Evolutionary conservation across 2,329 filamentous ascomycete genomes (phyloP).

Genomic region (Neobulgaria alba): DNA sequence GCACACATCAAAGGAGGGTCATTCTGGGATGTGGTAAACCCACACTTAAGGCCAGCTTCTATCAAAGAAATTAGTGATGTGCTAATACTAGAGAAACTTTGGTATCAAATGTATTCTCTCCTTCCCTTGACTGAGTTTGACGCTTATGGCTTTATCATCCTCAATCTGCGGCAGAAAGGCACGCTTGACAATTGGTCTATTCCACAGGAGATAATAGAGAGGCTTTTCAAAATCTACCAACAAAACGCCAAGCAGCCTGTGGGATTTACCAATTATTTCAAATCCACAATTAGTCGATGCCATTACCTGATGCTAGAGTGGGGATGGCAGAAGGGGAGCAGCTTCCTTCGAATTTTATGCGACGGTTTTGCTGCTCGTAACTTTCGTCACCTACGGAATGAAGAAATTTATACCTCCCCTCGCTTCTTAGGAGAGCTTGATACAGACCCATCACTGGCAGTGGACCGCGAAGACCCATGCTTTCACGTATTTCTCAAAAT

Average conservation of each 20-base stretch:
- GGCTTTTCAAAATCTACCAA: constrained; percentile 50
- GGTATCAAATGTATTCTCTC: constrained; percentile 51
- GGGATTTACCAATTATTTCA: constrained; percentile 58
- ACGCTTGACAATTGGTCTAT: constrained; percentile 52
- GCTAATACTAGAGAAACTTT: constrained; percentile 44
- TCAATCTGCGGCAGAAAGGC: constrained; percentile 30
- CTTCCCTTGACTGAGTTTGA: constrained; percentile 55
- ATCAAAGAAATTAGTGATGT: constrained; percentile 34
- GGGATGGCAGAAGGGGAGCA: constrained; percentile 51
- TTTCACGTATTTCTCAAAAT: constrained; percentile 63
- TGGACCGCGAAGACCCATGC: constrained; percentile 49
- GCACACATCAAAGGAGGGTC: constrained; percentile 41
- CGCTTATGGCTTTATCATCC: constrained; percentile 39
- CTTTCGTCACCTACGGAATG: constrained; percentile 54
- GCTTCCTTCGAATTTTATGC: constrained; percentile 51
- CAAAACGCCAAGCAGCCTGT: constrained; percentile 45
- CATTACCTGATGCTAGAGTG: constrained; percentile 55
- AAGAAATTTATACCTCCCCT: constrained; percentile 53
- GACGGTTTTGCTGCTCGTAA: constrained; percentile 59
- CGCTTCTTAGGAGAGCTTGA: constrained; percentile 50
- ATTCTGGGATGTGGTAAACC: constrained; percentile 53
- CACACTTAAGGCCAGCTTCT: constrained; percentile 33
- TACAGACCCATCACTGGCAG: constrained; percentile 34
- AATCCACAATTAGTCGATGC: constrained; percentile 50
- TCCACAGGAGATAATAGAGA: constrained; percentile 47